Conservation (phyloP, 495 filamentous ascomycete species). For the Penicillium odoratum region DNA sequence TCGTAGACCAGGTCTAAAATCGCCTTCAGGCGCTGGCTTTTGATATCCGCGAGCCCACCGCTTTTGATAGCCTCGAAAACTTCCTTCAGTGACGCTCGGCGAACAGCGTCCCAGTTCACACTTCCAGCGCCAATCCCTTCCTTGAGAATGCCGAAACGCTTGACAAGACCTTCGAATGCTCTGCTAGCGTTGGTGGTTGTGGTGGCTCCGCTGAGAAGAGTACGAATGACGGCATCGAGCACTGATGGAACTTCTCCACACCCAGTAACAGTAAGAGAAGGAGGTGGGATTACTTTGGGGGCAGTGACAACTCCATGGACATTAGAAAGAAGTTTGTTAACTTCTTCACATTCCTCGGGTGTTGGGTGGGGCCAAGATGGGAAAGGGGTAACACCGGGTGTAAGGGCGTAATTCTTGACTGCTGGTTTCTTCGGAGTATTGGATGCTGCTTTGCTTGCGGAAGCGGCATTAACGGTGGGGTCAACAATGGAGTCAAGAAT, state of each 20-base stretch:
- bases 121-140: conserved; percentile 70
- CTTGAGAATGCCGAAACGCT: conserved; percentile 64
- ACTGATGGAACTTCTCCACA: conserved; percentile 94
- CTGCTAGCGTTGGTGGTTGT: conserved; percentile 62
- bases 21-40: conserved; percentile 74
- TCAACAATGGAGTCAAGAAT: background rate
- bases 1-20: conserved; percentile 79
- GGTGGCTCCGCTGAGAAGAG: conserved; percentile 75
- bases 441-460: background rate
- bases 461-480: background rate
- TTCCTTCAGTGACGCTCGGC: conserved; percentile 58
- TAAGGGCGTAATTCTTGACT: conserved; percentile 40
- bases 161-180: conserved; percentile 70
- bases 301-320: conserved; percentile 65
- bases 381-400: conserved; percentile 60
- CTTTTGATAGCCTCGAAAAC: conserved; percentile 71
- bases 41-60: conserved; percentile 67
- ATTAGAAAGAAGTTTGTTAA: conserved; percentile 65
- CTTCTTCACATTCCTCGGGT: conserved; percentile 67
- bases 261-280: conserved; percentile 77
- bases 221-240: conserved; percentile 84
- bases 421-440: conserved; percentile 3
- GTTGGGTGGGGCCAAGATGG: conserved; percentile 63
- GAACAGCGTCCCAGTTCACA: conserved; percentile 84
- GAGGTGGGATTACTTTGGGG: conserved; percentile 68